Evolutionary conservation across 148 eudicot genomes (phyloP).

Genomic region (Silene latifolia): DNA sequence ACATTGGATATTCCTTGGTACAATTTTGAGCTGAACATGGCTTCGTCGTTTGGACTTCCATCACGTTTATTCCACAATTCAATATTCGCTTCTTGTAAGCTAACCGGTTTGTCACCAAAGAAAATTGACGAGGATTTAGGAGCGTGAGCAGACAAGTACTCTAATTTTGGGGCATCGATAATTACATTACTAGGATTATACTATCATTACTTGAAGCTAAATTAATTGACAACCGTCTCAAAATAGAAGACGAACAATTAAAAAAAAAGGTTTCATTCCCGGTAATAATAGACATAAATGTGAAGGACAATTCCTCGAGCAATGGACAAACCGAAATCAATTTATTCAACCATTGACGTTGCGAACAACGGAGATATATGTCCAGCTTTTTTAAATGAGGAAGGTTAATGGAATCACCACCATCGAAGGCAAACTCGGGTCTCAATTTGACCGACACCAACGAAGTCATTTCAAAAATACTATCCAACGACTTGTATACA

Average conservation of each 20-base stretch:
- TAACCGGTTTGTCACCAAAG: background rate
- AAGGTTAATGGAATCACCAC: background rate
- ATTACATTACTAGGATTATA: background rate
- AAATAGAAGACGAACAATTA: background rate
- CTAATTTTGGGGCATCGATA: background rate
- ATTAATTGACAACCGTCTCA: background rate
- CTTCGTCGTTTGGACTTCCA: background rate
- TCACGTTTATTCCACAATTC: too few species aligned
- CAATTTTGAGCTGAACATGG: background rate
- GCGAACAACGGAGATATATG: background rate
- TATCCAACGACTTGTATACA: too few species aligned
- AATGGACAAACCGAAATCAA: background rate
- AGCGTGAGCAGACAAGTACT: background rate
- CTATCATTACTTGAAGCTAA: background rate
- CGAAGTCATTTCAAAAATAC: background rate
- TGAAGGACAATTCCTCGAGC: slow-evolving; percentile 7
- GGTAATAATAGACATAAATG: background rate
- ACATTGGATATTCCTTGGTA: background rate
- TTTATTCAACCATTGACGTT: background rate
- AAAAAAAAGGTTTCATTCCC: too few species aligned
- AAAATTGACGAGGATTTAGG: background rate
- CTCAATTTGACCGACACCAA: slow-evolving; percentile 1
- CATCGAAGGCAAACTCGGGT: too few species aligned
- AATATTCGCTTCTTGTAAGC: background rate
- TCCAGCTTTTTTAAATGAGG: background rate